Conservation (phyloP, 768 basidiomycete species). For the Naganishia randhawae region DNA sequence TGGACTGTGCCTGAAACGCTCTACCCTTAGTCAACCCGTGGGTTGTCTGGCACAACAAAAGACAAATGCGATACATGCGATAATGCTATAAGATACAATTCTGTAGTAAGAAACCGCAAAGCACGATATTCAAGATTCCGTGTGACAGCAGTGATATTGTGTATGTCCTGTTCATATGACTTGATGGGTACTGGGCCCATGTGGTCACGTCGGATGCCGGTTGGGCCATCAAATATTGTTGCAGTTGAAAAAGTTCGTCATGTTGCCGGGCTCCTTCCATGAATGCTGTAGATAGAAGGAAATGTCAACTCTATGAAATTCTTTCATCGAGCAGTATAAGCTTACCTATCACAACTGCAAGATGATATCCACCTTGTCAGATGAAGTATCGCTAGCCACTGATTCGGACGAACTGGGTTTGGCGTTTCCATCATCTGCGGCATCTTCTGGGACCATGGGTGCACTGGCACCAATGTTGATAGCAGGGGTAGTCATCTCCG, state of each 20-base stretch:
- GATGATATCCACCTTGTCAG: constrained; percentile 28
- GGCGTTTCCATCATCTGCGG: background rate
- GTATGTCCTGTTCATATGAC: background rate
- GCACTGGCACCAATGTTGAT: constrained; percentile 1
- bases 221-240: background rate
- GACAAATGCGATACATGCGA: background rate
- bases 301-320: background rate
- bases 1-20: background rate
- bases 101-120: background rate
- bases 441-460: background rate
- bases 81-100: background rate
- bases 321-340: background rate
- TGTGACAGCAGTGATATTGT: background rate
- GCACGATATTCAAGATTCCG: background rate
- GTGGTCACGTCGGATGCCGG: background rate
- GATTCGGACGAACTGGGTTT: constrained; percentile 26
- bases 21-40: too few relatives aligned
- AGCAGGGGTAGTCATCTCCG: background rate
- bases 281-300: background rate
- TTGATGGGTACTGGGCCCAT: background rate
- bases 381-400: constrained; percentile 18
- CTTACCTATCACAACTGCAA: background rate
- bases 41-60: too few relatives aligned
- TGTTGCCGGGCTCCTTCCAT: background rate
- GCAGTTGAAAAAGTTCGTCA: background rate